A percentile compares a stretch with the other conserved stretches of the same genome.
These are phyloP conservation scores for Helichrysum umbraculigerum DNA, from an alignment of 129 eudicot genomes.

Conservation along the genomic window DNA sequence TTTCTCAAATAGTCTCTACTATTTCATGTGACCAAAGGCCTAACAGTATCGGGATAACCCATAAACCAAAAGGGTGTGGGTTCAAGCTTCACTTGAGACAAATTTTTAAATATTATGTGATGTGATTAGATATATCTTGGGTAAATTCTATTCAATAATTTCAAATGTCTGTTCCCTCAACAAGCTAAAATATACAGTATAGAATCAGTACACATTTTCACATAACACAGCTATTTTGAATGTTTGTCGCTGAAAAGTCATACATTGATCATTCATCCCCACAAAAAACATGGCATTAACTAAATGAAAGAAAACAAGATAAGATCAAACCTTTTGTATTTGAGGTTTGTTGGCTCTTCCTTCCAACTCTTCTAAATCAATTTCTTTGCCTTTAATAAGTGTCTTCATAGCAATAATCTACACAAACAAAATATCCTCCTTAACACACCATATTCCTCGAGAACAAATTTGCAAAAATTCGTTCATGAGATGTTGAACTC, in stretches of 20 bases:
- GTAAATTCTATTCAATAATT: background rate
- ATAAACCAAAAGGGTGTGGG: too few species aligned
- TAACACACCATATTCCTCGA: background rate
- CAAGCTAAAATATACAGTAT: background rate
- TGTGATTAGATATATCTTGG: too few species aligned
- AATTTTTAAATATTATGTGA: too few species aligned
- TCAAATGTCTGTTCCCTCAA: background rate
- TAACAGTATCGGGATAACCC: too few species aligned
- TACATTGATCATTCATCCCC: background rate
- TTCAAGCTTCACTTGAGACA: too few species aligned
- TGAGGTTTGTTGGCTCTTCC: slow-evolving; percentile 69
- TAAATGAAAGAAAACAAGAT: background rate
- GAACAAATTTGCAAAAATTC: background rate
- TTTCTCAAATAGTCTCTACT: background rate
- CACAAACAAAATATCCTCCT: slow-evolving; percentile 18
- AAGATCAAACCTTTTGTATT: slow-evolving; percentile 62
- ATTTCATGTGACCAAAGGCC: background rate
- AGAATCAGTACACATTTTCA: background rate
- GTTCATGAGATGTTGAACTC: slow-evolving; percentile 11
- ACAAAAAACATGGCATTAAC: background rate
- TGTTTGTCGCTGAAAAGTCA: background rate
- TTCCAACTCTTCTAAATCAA: slow-evolving; percentile 69
- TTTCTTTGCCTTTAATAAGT: slow-evolving; percentile 72
- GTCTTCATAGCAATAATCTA: slow-evolving; percentile 53
- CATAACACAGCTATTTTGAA: background rate